phyloP scores from a whole-genome alignment of 495 filamentous ascomycete genomes.

The Penicillium parvum region DNA sequence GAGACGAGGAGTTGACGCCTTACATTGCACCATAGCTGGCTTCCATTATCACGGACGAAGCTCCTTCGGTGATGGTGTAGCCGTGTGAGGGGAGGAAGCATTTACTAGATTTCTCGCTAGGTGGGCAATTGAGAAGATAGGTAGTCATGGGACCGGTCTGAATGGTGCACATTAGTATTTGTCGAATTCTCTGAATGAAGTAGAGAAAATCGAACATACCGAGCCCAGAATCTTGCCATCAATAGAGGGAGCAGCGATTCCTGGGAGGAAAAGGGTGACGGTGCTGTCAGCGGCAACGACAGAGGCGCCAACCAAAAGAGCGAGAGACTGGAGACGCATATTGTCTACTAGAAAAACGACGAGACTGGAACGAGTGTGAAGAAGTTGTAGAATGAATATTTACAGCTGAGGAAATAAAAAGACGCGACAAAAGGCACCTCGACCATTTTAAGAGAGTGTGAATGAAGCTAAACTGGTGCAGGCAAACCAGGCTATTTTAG shows the following conservation, averaged over 20 bases:
- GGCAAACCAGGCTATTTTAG: too few relatives aligned
- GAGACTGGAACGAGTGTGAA: too few relatives aligned
- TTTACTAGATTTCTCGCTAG: not conserved
- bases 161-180: not conserved
- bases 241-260: slow-evolving; percentile 8
- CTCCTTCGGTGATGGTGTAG: not conserved
- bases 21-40: not conserved
- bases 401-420: too few relatives aligned
- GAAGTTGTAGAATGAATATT: too few relatives aligned
- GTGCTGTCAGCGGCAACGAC: slow-evolving; percentile 7
- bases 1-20: too few relatives aligned
- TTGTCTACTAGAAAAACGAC: too few relatives aligned
- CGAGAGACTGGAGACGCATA: slow-evolving; percentile 13
- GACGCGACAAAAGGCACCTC: too few relatives aligned
- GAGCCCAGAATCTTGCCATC: slow-evolving; percentile 10
- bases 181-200: too few relatives aligned
- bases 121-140: slow-evolving; percentile 9
- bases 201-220: not conserved
- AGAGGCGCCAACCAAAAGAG: slow-evolving; percentile 11
- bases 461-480: too few relatives aligned
- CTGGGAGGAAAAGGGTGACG: slow-evolving; percentile 14
- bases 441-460: too few relatives aligned
- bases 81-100: slow-evolving; percentile 5
- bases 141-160: slow-evolving; percentile 13
- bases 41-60: not conserved